Conservation (phyloP, 176 grass and related monocot species). For the Triticum dicoccoides region DNA sequence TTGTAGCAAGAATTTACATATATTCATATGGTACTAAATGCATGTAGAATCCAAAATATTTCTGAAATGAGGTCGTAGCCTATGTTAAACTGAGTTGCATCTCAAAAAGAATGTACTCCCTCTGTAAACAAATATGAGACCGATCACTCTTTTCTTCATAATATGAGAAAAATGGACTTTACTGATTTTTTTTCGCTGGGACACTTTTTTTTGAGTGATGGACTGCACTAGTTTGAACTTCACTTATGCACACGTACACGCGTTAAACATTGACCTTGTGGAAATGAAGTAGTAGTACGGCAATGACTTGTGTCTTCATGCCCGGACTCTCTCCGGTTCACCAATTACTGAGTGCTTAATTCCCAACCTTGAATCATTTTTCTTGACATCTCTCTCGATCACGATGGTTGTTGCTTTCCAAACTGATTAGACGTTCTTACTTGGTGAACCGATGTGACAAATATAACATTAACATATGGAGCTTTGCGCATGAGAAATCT, state of each 20-base stretch:
- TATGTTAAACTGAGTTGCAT: not conserved
- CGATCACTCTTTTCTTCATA: not conserved
- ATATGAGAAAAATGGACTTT: not conserved
- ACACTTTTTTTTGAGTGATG: too few species aligned
- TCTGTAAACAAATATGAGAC: not conserved
- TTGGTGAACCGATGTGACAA: not conserved
- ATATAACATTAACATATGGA: not conserved
- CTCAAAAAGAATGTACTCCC: not conserved
- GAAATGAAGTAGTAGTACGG: not conserved
- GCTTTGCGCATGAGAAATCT: not conserved
- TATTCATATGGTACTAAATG: not conserved
- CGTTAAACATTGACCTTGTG: conserved; percentile 24
- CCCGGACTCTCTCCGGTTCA: conserved; percentile 19
- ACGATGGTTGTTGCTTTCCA: not conserved
- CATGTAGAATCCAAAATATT: not conserved
- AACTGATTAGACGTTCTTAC: not conserved
- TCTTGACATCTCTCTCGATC: not conserved
- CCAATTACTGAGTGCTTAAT: conserved; percentile 28
- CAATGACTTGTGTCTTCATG: not conserved
- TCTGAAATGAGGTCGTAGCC: not conserved
- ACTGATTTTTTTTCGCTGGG: not conserved
- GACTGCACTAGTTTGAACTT: too few species aligned
- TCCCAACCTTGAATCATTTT: conserved; percentile 11
- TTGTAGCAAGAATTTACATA: not conserved
- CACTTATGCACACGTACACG: not conserved